Conservation (phyloP, 192 early-diverging fungal species). For the Phlyctochytrium arcticum region DNA sequence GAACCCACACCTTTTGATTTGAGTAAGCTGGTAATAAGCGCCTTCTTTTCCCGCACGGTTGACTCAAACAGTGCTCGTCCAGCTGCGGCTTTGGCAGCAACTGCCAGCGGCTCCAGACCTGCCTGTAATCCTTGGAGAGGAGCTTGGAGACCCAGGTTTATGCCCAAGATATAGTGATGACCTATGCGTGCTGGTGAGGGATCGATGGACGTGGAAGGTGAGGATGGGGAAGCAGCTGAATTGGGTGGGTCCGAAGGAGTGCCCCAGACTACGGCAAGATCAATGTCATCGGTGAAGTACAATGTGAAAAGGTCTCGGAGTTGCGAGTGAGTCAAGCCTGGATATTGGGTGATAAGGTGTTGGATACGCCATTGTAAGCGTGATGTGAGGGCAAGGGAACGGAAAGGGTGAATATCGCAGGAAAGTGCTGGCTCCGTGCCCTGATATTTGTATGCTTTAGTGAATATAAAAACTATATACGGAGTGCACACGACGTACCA, state of each 20-base stretch:
- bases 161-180: slow-evolving; percentile 90
- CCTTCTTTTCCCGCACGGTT: slow-evolving; percentile 62
- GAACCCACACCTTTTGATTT: slow-evolving; percentile 24
- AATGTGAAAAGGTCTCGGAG: slow-evolving; percentile 70
- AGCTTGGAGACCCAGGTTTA: slow-evolving; percentile 73
- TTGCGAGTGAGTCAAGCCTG: slow-evolving; percentile 55
- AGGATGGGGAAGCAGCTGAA: slow-evolving; percentile 16
- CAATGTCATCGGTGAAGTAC: slow-evolving; percentile 83
- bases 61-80: slow-evolving; percentile 64
- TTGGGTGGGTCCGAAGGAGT: slow-evolving; percentile 11
- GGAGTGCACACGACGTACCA: slow-evolving; percentile 8
- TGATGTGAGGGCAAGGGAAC: slow-evolving; percentile 64
- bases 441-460: background rate
- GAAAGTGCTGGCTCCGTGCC: slow-evolving; percentile 37
- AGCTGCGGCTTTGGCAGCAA: slow-evolving; percentile 21
- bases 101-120: slow-evolving; percentile 21
- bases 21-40: slow-evolving; percentile 60
- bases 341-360: slow-evolving; percentile 60
- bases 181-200: slow-evolving; percentile 62
- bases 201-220: too few relatives aligned
- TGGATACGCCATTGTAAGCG: slow-evolving; percentile 70
- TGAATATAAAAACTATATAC: background rate
- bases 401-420: slow-evolving; percentile 58
- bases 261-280: slow-evolving; percentile 83
- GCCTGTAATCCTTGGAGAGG: slow-evolving; percentile 37